Evolutionary conservation across 140 eudicot species (phyloP).

Genomic region (Cichorium intybus): DNA sequence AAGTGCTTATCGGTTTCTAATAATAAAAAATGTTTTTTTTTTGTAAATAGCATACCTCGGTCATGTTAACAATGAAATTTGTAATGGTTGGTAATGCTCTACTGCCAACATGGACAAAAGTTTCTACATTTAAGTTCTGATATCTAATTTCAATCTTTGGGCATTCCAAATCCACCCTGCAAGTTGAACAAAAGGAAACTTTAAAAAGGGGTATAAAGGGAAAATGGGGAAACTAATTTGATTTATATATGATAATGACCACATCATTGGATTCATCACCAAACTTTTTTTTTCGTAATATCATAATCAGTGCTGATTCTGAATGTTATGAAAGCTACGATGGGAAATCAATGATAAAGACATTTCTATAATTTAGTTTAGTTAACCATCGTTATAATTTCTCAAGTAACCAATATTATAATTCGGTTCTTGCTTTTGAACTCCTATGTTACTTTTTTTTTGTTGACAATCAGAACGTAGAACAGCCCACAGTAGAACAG

Average conservation of each 20-base stretch:
- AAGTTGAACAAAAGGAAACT: slow-evolving; percentile 20
- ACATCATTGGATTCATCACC: not conserved
- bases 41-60: slow-evolving; percentile 53
- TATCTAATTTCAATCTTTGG: slow-evolving; percentile 89
- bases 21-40: too few species aligned
- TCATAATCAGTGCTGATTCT: not conserved
- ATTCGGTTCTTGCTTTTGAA: not conserved
- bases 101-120: slow-evolving; percentile 81
- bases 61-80: slow-evolving; percentile 82
- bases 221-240: not conserved
- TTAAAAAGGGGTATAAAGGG: not conserved
- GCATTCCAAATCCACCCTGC: slow-evolving; percentile 88
- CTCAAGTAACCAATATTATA: not conserved
- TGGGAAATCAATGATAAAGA: not conserved
- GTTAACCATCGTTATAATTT: too few species aligned
- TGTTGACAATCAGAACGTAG: slow-evolving; percentile 54
- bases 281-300: not conserved
- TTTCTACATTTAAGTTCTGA: slow-evolving; percentile 72
- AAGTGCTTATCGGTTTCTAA: not conserved
- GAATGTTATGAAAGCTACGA: not conserved
- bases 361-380: not conserved
- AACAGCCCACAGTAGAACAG: too few species aligned
- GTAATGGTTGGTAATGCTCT: slow-evolving; percentile 97
- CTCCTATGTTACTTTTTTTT: too few species aligned
- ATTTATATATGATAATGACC: not conserved